Percentiles rank a stretch among this genome's conserved stretches.
These are phyloP conservation scores for Candida insectalens DNA, from an alignment of 805 yeast species.

Conservation along the genomic window DNA sequence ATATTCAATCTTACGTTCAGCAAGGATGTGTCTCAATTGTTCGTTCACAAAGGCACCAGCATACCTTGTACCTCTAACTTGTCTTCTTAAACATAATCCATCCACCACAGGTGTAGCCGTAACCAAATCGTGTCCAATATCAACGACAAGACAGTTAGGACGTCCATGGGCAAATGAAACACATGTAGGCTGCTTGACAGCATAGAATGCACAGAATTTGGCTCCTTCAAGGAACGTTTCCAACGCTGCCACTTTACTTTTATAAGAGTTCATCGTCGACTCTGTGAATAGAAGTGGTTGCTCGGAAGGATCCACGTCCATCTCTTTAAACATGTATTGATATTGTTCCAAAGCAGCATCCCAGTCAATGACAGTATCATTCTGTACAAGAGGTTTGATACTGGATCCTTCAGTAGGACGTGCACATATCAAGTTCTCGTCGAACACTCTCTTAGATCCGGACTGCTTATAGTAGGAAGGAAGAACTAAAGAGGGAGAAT, in stretches of 20 bases:
- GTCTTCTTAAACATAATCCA: constrained; percentile 65
- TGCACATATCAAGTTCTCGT: constrained; percentile 23
- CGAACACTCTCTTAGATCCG: constrained; percentile 11
- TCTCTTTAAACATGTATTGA: constrained; percentile 43
- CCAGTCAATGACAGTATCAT: constrained; percentile 71
- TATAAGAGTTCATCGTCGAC: constrained; percentile 72
- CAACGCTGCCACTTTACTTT: constrained; percentile 58
- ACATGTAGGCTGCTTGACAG: constrained; percentile 80
- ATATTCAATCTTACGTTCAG: constrained; percentile 23
- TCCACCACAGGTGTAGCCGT: constrained; percentile 79
- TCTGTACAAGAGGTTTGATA: constrained; percentile 47
- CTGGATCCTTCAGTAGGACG: constrained; percentile 41
- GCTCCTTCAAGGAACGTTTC: constrained; percentile 63
- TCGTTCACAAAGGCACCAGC: constrained; percentile 62
- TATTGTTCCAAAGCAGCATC: constrained; percentile 75
- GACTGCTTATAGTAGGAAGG: constrained; percentile 58
- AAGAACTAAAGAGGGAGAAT: constrained; percentile 64
- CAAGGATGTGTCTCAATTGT: constrained; percentile 36
- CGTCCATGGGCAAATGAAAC: constrained; percentile 83
- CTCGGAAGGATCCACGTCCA: constrained; percentile 46
- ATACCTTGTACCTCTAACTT: constrained; percentile 60
- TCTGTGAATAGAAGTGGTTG: constrained; percentile 80
- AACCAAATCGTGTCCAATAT: constrained; percentile 69
- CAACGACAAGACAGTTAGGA: constrained; percentile 79
- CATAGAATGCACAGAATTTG: constrained; percentile 70